phyloP scores from a whole-genome alignment of 2,329 filamentous ascomycete genomes.

The Penicillium thymicola region DNA sequence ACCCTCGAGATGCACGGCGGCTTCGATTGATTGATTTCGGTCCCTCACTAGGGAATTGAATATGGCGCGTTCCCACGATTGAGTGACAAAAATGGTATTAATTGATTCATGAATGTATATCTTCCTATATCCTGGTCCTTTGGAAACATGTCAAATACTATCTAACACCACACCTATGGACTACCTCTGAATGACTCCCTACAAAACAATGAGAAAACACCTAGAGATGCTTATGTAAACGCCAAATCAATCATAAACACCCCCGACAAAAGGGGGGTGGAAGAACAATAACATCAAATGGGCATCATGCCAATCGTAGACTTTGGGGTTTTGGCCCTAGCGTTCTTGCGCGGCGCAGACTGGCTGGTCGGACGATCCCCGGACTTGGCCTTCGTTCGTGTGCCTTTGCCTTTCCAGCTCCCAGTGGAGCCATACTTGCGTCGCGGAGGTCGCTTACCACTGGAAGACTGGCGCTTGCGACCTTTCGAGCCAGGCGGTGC shows the following conservation, averaged over 20 bases:
- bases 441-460: constrained; percentile 22
- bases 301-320: constrained; percentile 41
- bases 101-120: constrained; percentile 14
- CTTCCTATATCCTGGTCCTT: constrained; percentile 13
- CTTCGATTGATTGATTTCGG: constrained; percentile 55
- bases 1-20: constrained; percentile 52
- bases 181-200: not conserved
- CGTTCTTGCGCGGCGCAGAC: constrained; percentile 22
- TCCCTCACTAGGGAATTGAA: constrained; percentile 32
- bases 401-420: constrained; percentile 24
- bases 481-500: constrained; percentile 20
- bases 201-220: constrained; percentile 8
- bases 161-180: not conserved
- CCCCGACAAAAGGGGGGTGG: not conserved
- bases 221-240: constrained; percentile 18
- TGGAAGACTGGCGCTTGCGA: constrained; percentile 24
- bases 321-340: constrained; percentile 26
- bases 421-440: constrained; percentile 25
- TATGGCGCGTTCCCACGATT: not conserved
- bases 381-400: constrained; percentile 23
- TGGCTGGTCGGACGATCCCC: constrained; percentile 21
- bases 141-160: constrained; percentile 4
- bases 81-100: constrained; percentile 11
- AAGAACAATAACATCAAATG: constrained; percentile 23
- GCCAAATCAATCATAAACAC: constrained; percentile 12